Evolutionary conservation across 116 monocot genomes (phyloP), one percentile per base, ranked within the genome.

Genomic region (Thalassia testudinum): DNA sequence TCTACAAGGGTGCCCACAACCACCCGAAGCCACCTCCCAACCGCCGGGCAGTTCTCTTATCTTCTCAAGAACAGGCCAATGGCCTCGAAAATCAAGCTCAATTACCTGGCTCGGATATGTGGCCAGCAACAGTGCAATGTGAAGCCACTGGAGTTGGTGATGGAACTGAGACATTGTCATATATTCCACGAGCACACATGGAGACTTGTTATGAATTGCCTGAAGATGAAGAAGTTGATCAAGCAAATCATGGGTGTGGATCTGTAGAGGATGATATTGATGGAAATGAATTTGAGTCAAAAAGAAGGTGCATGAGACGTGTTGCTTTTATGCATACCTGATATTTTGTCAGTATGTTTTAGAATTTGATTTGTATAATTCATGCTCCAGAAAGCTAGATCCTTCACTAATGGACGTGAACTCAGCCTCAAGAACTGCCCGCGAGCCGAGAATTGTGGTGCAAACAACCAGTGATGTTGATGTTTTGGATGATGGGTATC

Each of bases 401-500:
- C 45, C 67, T 18, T 63, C 53, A 57, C 34, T 70, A 1, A 49
- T 75, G 34, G 89, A 80, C 30, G 63, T 70, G 70, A 70, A 56
- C 47, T 54, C 70, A 12, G 69, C 74, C 34, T 80, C 83, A 23
- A 72, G 82, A 49, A 71, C 67, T 38, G 63, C 70, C 34, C 65
- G 86, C 59, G 82, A 92, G 58, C 86, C 86, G 1, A 76, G 77
- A 60, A 71, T 92, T 49, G 79, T 85, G 45, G 86, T 86, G 38
- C 91, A 92, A 42, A 86, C 82, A 15, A 82, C 74, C 0, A 86
- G 86, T 44, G 91, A 92, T 27, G 79, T 86, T 44, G 86, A 92
- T 63, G 77, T 92, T 23, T 79, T 86, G 11, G 86, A 92, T 43
- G 91, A 92, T 67, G 91, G 91, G 16, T 92, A 85, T 57, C 71